Evolutionary conservation across 768 basidiomycete species (phyloP), one percentile per base, ranked within the genome.

Genomic region (Lactifluus subvellereus): DNA sequence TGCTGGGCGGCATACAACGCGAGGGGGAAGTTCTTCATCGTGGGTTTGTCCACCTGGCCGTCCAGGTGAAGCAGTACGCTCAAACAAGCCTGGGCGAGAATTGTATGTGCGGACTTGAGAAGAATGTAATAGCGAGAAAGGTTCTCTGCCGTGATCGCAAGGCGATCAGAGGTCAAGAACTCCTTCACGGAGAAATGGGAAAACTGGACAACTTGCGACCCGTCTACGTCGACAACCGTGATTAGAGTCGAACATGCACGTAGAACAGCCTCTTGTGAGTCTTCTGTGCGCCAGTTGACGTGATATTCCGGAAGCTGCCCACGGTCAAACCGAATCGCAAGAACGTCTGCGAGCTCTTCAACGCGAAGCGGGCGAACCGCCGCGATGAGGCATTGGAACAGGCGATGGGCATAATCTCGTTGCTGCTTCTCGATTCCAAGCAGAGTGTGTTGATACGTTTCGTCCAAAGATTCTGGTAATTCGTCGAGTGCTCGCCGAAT

Each of bases 151-250:
- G 54, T 14, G 0, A 5, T 47, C 3, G 40, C 42, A 3, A 63
- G 51, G 9, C 50, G 57, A 32, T 54, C 27, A 0, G 57, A 63
- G 8, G 38, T 48, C 43, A 63, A 50, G 35, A 54, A 63, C 14
- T 63, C 62, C 13, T 47, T 63, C 8, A 63, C 62, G 0, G 62
- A 47, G 33, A 57, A 57, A 38, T 63, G 62, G 0, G 56, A 32
- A 16, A 63, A 63, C n/a, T 63, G 62, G 0, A 58, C 51, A 1
- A 58, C 32, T 9, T 35, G 35, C 4, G 43, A 52, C 4, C 57
- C 50, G 3, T 33, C 20, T 4, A 40, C 32, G 4, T 52, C 40
- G 4, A 48, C 51, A 1, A 53, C n/a, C 6, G 27, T 4, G 43
- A 58, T 16, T 6, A 61, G 30, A 33, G 43, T 63, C 0, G 62